phyloP scores from a whole-genome alignment of 2,329 filamentous ascomycete species.

The Cladosporium sp. region DNA sequence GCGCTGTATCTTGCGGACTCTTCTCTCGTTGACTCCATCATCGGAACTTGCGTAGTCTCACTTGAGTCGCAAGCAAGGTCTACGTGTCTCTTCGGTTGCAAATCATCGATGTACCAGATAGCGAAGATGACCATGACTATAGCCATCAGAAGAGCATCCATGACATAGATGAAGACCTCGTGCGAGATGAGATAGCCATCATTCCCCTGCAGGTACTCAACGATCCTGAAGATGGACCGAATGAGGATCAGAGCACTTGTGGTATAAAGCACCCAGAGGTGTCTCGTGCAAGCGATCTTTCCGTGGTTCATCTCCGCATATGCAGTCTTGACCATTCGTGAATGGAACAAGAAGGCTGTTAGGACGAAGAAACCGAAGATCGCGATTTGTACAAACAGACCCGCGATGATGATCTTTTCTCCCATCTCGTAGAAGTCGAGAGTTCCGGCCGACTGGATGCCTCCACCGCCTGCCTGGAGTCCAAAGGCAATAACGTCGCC shows the following conservation, averaged over 20 bases:
- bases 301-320: background rate
- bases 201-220: constrained; percentile 46
- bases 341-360: constrained; percentile 48
- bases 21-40: background rate
- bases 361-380: constrained; percentile 55
- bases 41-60: background rate
- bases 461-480: constrained; percentile 48
- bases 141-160: constrained; percentile 42
- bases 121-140: constrained; percentile 19
- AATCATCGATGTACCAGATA: constrained; percentile 9
- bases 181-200: constrained; percentile 39
- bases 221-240: constrained; percentile 43
- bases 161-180: constrained; percentile 43
- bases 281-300: constrained; percentile 32
- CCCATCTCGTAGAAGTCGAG: constrained; percentile 34
- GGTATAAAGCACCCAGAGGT: constrained; percentile 36
- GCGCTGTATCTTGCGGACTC: too few species aligned
- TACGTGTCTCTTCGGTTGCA: background rate
- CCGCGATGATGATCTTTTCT: constrained; percentile 53
- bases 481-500: constrained; percentile 53
- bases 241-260: constrained; percentile 42
- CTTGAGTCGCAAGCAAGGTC: background rate
- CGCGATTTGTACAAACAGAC: constrained; percentile 54
- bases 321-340: constrained; percentile 30
- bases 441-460: constrained; percentile 32